Conservation (phyloP, 805 yeast species). For the Jamesozyma hellenica region DNA sequence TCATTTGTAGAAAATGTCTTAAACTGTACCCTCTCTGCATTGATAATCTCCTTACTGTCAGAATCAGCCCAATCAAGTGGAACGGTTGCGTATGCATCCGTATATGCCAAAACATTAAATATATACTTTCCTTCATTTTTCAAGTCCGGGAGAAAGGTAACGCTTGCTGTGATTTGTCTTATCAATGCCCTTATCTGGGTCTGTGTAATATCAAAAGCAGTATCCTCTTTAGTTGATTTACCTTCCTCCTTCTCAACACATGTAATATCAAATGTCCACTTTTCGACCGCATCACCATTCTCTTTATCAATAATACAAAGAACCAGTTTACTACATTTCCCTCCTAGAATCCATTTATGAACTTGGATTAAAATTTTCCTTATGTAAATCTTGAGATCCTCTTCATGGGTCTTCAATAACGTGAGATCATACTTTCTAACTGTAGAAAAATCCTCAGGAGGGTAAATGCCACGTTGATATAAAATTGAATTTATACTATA, state of each 20-base stretch:
- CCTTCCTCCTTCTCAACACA: slow-evolving; percentile 5
- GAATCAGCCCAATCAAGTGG: slow-evolving; percentile 84
- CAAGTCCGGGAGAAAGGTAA: slow-evolving; percentile 72
- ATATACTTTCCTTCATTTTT: slow-evolving; percentile 51
- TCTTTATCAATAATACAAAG: slow-evolving; percentile 64
- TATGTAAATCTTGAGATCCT: slow-evolving; percentile 64
- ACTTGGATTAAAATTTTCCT: slow-evolving; percentile 58
- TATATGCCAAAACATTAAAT: slow-evolving; percentile 75
- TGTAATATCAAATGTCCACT: slow-evolving; percentile 76
- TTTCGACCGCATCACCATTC: slow-evolving; percentile 58
- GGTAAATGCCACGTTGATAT: slow-evolving; percentile 84
- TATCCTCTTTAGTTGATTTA: slow-evolving; percentile 27
- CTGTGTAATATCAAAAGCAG: slow-evolving; percentile 36
- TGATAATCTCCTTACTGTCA: slow-evolving; percentile 45
- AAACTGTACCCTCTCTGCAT: slow-evolving; percentile 61
- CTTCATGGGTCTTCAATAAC: slow-evolving; percentile 61
- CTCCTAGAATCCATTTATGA: slow-evolving; percentile 63
- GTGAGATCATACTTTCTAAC: slow-evolving; percentile 74
- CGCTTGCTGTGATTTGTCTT: slow-evolving; percentile 81
- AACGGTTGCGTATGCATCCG: slow-evolving; percentile 56
- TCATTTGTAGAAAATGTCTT: slow-evolving; percentile 55
- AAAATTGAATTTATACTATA: slow-evolving; percentile 71
- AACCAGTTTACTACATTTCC: slow-evolving; percentile 56
- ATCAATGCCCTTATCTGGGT: slow-evolving; percentile 75
- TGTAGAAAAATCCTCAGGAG: slow-evolving; percentile 70